A percentile compares a stretch with the other conserved stretches of the same genome.
phyloP scores from a whole-genome alignment of 2,329 filamentous ascomycete genomes.

The Mollisiaceae sp. region DNA sequence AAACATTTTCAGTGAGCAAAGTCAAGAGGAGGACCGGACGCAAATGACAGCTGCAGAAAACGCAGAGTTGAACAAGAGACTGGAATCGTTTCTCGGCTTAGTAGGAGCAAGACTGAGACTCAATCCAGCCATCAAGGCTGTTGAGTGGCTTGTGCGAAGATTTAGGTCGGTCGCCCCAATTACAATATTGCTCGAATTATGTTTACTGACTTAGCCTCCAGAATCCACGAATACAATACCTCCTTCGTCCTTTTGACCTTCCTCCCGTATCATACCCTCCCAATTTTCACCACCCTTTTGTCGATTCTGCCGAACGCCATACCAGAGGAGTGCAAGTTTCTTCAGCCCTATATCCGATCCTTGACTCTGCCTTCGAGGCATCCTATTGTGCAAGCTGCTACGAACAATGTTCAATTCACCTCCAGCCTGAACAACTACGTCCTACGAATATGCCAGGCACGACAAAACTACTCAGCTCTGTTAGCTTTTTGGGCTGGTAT shows the following conservation, averaged over 20 bases:
- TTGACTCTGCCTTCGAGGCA: slow-evolving; percentile 78
- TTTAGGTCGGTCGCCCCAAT: slow-evolving; percentile 68
- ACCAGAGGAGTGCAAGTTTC: slow-evolving; percentile 78
- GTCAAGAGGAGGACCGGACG: slow-evolving; percentile 83
- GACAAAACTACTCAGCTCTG: slow-evolving; percentile 77
- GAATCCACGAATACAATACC: slow-evolving; percentile 91
- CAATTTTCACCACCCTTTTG: slow-evolving; percentile 82
- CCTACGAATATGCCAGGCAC: slow-evolving; percentile 71
- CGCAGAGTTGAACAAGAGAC: slow-evolving; percentile 74
- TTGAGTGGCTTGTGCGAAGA: slow-evolving; percentile 93
- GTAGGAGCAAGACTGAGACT: slow-evolving; percentile 78
- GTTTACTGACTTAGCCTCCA: slow-evolving; percentile 45
- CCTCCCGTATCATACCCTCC: slow-evolving; percentile 87
- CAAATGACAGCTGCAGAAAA: slow-evolving; percentile 86
- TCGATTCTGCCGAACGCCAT: slow-evolving; percentile 83
- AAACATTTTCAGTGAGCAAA: slow-evolving; percentile 92
- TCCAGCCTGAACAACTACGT: slow-evolving; percentile 79
- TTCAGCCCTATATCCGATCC: slow-evolving; percentile 83
- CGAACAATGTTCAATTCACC: slow-evolving; percentile 78
- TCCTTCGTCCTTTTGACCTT: slow-evolving; percentile 80
- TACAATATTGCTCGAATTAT: not conserved
- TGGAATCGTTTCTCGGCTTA: slow-evolving; percentile 84
- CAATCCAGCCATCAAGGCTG: slow-evolving; percentile 84
- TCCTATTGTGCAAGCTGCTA: slow-evolving; percentile 82
- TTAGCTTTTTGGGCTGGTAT: slow-evolving; percentile 92